Base-by-base conservation (phyloP, 345 rosid genomes). In the Heritiera fomes region DNA sequence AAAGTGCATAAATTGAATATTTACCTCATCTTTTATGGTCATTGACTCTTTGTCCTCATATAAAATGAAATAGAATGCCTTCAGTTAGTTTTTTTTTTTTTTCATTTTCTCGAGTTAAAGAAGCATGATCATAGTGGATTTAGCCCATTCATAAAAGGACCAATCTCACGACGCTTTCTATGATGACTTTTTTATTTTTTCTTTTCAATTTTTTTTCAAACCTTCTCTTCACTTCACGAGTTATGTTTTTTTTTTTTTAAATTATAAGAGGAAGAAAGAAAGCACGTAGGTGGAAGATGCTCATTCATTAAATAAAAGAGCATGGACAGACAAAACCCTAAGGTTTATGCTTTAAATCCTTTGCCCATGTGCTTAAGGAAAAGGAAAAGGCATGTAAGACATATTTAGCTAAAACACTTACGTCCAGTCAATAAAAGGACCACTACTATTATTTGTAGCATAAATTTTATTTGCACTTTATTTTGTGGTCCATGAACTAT, bases 401-500 rank as follows among this genome's bases (percentile, higher is more conserved):
- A 77, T 38, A 72, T 52, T 7, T 67, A 60, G 64, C 68, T 41
- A 73, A 32, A 71, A 8, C 69, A 59, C 18, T n/a, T 40, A 11
- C 17, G 17, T 40, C 40, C 12, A 72, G 80, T 63, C 75, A 76
- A 81, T 52, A 3, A 63, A 66, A 80, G 84, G 87, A 81, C 87
- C 87, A 84, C 83, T 7, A 47, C 30, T 9, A 62, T 60, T 77
- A 68, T 68, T 81, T 77, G 64, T 40, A 72, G 82, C 81, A 87
- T 84, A 79, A 79, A 80, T 80, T 67, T 78, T 68, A 53, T 28
- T 64, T 53, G 71, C 78, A 74, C 85, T 87, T 83, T 80, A 40
- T 20, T 17, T 20, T 43, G 83, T 77, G 87, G 89, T 87, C 89
- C 89, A 34, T 34, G 2, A 81, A 79, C 46, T 77, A 75, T 79